These are phyloP conservation scores for Wickerhamomyces sp. DNA, from an alignment of 1,139 yeast species.

Conservation along the genomic window DNA sequence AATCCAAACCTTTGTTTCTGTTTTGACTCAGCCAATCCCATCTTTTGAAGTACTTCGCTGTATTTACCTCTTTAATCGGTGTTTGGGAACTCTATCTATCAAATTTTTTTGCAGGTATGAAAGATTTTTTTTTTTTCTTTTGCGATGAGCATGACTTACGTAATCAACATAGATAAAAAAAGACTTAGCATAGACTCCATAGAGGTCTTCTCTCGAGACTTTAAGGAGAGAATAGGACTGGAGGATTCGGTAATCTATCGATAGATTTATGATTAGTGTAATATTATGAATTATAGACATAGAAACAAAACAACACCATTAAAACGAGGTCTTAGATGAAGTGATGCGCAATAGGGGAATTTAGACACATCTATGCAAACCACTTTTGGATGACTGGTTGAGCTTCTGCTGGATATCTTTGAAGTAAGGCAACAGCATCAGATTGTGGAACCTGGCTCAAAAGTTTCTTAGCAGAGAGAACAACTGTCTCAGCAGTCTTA, in stretches of 20 bases:
- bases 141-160: not conserved
- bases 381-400: constrained; percentile 59
- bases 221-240: too few relatives aligned
- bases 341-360: not conserved
- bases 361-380: constrained; percentile 41
- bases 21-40: constrained; percentile 82
- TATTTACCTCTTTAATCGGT: too few relatives aligned
- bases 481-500: constrained; percentile 60
- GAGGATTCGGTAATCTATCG: too few relatives aligned
- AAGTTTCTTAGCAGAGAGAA: constrained; percentile 50
- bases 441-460: constrained; percentile 44
- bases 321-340: not conserved
- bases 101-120: not conserved
- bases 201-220: not conserved
- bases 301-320: not conserved
- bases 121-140: not conserved
- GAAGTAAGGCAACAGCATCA: constrained; percentile 62
- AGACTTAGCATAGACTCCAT: not conserved
- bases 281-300: not conserved
- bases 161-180: not conserved
- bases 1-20: constrained; percentile 81
- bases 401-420: constrained; percentile 57
- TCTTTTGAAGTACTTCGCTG: not conserved
- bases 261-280: not conserved
- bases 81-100: not conserved